These are phyloP conservation scores for Rhizopogon sp. DNA, from an alignment of 768 basidiomycete genomes.

Conservation along the genomic window DNA sequence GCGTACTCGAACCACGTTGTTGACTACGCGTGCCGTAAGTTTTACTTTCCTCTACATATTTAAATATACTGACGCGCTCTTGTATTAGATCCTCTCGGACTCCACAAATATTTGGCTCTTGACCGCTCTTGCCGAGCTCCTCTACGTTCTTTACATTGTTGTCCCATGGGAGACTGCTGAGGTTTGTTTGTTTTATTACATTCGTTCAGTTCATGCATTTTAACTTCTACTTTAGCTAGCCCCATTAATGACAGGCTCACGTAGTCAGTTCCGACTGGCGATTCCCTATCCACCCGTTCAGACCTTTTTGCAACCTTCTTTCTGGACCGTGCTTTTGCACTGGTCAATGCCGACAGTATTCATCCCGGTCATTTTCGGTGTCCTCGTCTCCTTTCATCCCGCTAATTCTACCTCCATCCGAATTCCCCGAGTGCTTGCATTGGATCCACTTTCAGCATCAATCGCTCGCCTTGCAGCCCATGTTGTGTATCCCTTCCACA, in stretches of 20 bases:
- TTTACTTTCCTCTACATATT: not conserved
- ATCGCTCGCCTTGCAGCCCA: conserved; percentile 61
- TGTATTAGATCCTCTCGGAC: conserved; percentile 54
- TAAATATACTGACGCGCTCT: not conserved
- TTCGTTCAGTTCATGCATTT: not conserved
- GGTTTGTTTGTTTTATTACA: conserved; percentile 30
- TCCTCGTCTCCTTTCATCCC: conserved; percentile 59
- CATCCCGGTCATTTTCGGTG: conserved; percentile 52
- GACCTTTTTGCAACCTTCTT: conserved; percentile 40
- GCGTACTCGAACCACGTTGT: conserved; percentile 14
- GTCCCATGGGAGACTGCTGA: conserved; percentile 48
- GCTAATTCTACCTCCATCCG: conserved; percentile 23
- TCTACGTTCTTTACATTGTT: conserved; percentile 46
- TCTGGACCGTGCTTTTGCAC: conserved; percentile 53
- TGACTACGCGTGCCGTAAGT: conserved; percentile 25
- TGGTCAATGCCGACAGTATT: conserved; percentile 62
- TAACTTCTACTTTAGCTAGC: not conserved
- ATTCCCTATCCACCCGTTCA: conserved; percentile 46
- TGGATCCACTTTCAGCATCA: conserved; percentile 61
- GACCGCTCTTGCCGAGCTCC: conserved; percentile 48
- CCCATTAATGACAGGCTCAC: not conserved
- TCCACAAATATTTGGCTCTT: conserved; percentile 57
- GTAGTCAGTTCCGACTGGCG: conserved; percentile 11
- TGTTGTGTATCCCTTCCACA: conserved; percentile 48
- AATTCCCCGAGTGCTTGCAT: conserved; percentile 20